Base-by-base conservation (phyloP, 345 rosid species). In the Citrus maxima region DNA sequence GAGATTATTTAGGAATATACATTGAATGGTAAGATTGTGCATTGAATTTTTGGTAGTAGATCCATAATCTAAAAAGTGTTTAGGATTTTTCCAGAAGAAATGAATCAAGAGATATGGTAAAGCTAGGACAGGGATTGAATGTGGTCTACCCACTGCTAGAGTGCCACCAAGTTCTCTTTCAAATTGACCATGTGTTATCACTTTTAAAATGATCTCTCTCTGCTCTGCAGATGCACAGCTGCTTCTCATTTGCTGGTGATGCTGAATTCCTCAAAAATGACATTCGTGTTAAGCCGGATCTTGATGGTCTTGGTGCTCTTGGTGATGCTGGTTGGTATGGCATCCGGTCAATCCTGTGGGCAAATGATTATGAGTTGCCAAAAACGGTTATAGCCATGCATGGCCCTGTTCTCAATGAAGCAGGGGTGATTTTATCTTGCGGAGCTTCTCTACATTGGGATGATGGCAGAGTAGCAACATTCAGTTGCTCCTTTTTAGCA, bases 271-370 rank as follows among this genome's bases (percentile, higher is more conserved):
- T 95, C 12, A 84, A 84, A 68, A 81, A 90, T 51, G 90, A 93
- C 82, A 88, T 90, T 51, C 91, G 95, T n/a, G 97, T 93, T 25
- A 93, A 92, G 86, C 94, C 95, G 28, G 91, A 92, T 66, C 98
- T 95, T 1, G 98, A 95, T 58, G 87, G 88, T 16, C 97, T 89
- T 4, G 98, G 98, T 28, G 88, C 95, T 7, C 93, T 95, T 1
- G 98, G 98, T 10, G 98, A 95, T 66, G 84, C 88, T n/a, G 98
- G 98, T 34, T 95, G 98, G 98, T 95, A 95, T 76, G 77, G 90
- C 60, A 81, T 90, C 76, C 83, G 92, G 80, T 83, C 92, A 35
- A 81, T 82, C 80, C 84, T 95, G 67, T 88, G 88, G 80, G 91
- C 80, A 4, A 85, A 85, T 70, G 84, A 89, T 79, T 92, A 88